These are phyloP conservation scores for Scheffersomyces segobiensis DNA, from an alignment of 1,139 yeast genomes.

Conservation along the genomic window DNA sequence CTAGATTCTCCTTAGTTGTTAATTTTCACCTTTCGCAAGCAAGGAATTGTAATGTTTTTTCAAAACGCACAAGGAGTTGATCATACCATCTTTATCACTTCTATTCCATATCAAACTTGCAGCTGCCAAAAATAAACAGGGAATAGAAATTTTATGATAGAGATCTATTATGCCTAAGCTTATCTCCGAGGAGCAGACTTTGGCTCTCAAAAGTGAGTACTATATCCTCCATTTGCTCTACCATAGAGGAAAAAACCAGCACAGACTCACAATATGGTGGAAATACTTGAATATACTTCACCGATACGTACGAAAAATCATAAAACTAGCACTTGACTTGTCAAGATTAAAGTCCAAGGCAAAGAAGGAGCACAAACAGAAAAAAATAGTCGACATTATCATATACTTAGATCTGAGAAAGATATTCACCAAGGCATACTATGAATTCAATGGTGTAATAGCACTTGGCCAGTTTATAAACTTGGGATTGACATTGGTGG, in stretches of 20 bases:
- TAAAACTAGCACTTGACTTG: constrained; percentile 22
- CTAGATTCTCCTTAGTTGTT: neutral
- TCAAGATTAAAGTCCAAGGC: constrained; percentile 16
- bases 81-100: neutral
- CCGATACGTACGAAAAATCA: constrained; percentile 50
- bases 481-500: constrained; percentile 71
- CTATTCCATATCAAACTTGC: neutral
- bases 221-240: constrained; percentile 60
- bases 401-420: constrained; percentile 35
- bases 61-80: neutral
- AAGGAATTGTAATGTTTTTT: neutral
- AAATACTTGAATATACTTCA: constrained; percentile 61
- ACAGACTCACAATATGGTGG: constrained; percentile 79
- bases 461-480: constrained; percentile 78
- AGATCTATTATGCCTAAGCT: neutral
- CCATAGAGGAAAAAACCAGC: constrained; percentile 77
- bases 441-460: constrained; percentile 65
- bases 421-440: constrained; percentile 52
- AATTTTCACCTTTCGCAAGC: neutral
- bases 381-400: constrained; percentile 23
- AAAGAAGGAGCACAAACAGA: constrained; percentile 12
- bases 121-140: too few relatives aligned
- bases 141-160: too few relatives aligned
- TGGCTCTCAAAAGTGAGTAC: constrained; percentile 41
- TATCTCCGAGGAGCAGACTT: neutral